Evolutionary conservation across 768 basidiomycete genomes (phyloP).

Genomic region (Suillus subalutaceus): DNA sequence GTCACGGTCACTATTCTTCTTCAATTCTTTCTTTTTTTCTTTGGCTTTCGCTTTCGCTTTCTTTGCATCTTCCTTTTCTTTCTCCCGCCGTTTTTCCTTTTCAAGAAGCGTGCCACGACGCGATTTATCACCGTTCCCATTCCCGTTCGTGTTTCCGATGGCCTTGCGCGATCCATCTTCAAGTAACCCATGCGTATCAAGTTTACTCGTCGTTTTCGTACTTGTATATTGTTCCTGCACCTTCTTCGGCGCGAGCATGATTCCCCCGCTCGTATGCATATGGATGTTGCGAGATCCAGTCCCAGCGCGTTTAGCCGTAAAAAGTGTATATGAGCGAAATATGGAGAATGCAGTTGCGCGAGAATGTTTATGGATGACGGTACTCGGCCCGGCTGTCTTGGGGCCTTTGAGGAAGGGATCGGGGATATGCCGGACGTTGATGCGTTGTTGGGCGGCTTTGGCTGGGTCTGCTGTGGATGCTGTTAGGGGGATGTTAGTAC

Average conservation of each 20-base stretch:
- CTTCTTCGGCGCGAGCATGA: constrained; percentile 70
- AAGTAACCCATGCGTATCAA: constrained; percentile 69
- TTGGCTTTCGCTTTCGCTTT: constrained; percentile 20
- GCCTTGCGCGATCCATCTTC: constrained; percentile 41
- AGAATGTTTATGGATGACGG: constrained; percentile 82
- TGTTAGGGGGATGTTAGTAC: constrained; percentile 20
- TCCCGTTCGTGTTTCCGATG: not conserved
- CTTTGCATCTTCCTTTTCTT: constrained; percentile 17
- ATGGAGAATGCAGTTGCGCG: constrained; percentile 80
- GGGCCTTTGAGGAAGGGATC: constrained; percentile 49
- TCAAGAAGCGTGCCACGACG: constrained; percentile 23
- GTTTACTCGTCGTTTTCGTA: constrained; percentile 69
- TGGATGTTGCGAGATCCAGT: constrained; percentile 21
- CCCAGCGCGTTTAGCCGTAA: constrained; percentile 19
- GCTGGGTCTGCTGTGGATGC: constrained; percentile 47
- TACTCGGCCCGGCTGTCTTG: constrained; percentile 55
- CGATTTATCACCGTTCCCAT: constrained; percentile 18
- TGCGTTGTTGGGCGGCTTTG: constrained; percentile 69
- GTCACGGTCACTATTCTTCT: constrained; percentile 21
- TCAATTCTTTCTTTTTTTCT: constrained; percentile 39
- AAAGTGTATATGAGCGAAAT: constrained; percentile 58
- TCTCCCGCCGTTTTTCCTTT: constrained; percentile 25
- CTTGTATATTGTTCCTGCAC: constrained; percentile 83
- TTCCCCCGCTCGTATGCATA: constrained; percentile 37
- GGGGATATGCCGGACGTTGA: constrained; percentile 60